These are phyloP conservation scores for Backusella westeae DNA, from an alignment of 192 early-diverging fungal species.

Conservation along the genomic window DNA sequence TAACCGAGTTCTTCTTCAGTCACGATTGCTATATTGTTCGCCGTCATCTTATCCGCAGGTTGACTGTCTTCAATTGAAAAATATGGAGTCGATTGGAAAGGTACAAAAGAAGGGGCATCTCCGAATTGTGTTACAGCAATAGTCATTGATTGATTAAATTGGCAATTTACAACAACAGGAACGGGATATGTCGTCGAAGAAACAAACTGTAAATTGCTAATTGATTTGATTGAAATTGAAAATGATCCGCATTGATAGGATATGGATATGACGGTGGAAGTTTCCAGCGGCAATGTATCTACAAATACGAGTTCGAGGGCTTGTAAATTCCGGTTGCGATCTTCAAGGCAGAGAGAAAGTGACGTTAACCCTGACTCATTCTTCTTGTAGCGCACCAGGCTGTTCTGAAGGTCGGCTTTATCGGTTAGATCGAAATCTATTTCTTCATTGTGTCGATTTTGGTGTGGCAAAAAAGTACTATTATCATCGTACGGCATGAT, in stretches of 20 bases:
- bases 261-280: background rate
- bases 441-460: background rate
- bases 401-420: background rate
- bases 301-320: background rate
- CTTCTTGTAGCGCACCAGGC: background rate
- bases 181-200: background rate
- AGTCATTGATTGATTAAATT: background rate
- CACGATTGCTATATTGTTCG: background rate
- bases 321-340: background rate
- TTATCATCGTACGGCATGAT: background rate
- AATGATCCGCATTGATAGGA: background rate
- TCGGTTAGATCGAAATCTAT: background rate
- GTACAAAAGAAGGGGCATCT: background rate
- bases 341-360: background rate
- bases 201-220: background rate
- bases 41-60: background rate
- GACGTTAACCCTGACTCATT: background rate
- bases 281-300: background rate
- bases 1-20: background rate
- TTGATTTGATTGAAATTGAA: background rate
- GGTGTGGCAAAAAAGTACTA: background rate
- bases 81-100: background rate
- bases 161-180: slow-evolving; percentile 6
- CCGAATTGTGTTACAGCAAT: background rate
- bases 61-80: background rate